Base-by-base conservation (phyloP, 2,329 filamentous ascomycete genomes). In the Pestalotiopsis sp. region DNA sequence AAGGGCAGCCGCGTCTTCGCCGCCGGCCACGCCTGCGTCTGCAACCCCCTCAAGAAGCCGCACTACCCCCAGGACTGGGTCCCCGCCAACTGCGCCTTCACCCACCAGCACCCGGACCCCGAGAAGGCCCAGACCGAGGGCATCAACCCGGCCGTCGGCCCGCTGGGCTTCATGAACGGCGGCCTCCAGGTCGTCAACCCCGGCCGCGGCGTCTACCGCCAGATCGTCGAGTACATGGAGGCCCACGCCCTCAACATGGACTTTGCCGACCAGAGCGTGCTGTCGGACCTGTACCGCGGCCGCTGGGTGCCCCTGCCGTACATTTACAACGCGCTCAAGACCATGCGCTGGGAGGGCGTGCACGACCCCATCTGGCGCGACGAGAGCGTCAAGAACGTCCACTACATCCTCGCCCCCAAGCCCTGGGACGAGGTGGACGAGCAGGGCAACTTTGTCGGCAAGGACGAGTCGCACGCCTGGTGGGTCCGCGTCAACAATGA, bases 21-120 rank as follows among this genome's bases (percentile, higher is more conserved):
- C 1, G 93, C 93, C 4, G 89, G 89, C 70, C 93, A 95, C 80
- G 94, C 94, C 4, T 97, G 94, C 79, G 89, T 94, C 20, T 97
- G 94, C 82, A 97, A 97, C 80, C 93, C 94, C 24, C 81, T 94
- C 71, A 86, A 88, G 73, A 94, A 93, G 78, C 75, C 87, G 38
- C 92, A 97, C 80, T 97, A 97, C 79, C 94, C 94, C 0, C 79
- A 81, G 62, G 81, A 93, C 77, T 97, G 92, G 87, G 73, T 84
- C 20, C 83, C 84, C 3, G 75, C 78, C 62, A 85, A 88, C 79
- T 90, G 88, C 78, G 87, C 86, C 68, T 89, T 87, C 76, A 88
- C 87, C 2, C 76, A 77, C 22, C 86, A 88, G 74, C 85, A 88
- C 74, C 68, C 65, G 58, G 77, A 79, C 14, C 83, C 86, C 0